These are phyloP conservation scores for Fusarium nodosum DNA, from an alignment of 2,329 filamentous ascomycete genomes.

Conservation along the genomic window DNA sequence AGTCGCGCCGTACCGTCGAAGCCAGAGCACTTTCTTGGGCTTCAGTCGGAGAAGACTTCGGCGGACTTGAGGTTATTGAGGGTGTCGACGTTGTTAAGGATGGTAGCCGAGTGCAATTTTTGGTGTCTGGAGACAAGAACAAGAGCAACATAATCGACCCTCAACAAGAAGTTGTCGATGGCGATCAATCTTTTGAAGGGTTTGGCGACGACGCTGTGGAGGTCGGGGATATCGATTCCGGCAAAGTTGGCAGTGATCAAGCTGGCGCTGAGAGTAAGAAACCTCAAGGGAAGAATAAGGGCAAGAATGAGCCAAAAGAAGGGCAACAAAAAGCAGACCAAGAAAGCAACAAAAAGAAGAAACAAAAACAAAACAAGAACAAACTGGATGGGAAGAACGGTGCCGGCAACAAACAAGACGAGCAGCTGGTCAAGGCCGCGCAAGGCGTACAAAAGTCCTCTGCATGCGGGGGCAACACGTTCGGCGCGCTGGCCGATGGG, in stretches of 20 bases:
- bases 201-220: slow-evolving; percentile 67
- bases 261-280: slow-evolving; percentile 50
- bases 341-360: slow-evolving; percentile 41
- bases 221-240: slow-evolving; percentile 52
- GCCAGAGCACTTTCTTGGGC: slow-evolving; percentile 69
- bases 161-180: slow-evolving; percentile 48
- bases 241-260: slow-evolving; percentile 52
- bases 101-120: slow-evolving; percentile 70
- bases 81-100: slow-evolving; percentile 86
- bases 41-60: slow-evolving; percentile 94
- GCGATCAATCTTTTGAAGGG: slow-evolving; percentile 73
- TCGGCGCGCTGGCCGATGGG: slow-evolving; percentile 68
- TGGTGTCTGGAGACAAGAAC: slow-evolving; percentile 60
- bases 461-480: slow-evolving; percentile 62
- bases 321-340: slow-evolving; percentile 49
- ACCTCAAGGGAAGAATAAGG: slow-evolving; percentile 50
- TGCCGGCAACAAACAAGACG: slow-evolving; percentile 46
- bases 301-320: slow-evolving; percentile 51
- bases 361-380: slow-evolving; percentile 41
- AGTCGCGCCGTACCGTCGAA: slow-evolving; percentile 55
- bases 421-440: slow-evolving; percentile 54
- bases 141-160: slow-evolving; percentile 56
- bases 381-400: slow-evolving; percentile 50
- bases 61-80: slow-evolving; percentile 90
- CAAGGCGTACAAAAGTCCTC: slow-evolving; percentile 56